phyloP scores from a whole-genome alignment of 2,329 filamentous ascomycete species.

The Penicillium rolfsii region DNA sequence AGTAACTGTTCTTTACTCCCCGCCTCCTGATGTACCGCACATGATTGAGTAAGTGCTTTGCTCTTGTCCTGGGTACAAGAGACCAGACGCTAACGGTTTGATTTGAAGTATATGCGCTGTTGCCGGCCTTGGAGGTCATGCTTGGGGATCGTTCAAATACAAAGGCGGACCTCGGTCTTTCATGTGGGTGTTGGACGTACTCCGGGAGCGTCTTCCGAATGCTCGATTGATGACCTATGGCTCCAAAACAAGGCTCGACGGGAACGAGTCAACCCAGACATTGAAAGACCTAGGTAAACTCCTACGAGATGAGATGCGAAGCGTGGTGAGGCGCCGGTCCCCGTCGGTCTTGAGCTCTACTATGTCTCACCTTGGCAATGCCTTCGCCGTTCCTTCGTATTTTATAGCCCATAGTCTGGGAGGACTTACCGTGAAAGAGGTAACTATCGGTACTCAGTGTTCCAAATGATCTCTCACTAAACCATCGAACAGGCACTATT shows the following conservation, averaged over 20 bases:
- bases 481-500: not conserved
- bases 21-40: not conserved
- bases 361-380: not conserved
- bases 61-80: not conserved
- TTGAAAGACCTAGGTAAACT: slow-evolving; percentile 5
- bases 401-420: slow-evolving; percentile 10
- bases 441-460: not conserved
- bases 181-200: slow-evolving; percentile 7
- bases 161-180: slow-evolving; percentile 5
- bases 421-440: slow-evolving; percentile 8
- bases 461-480: not conserved
- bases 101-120: slow-evolving; percentile 1
- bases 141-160: slow-evolving; percentile 9
- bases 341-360: not conserved
- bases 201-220: not conserved
- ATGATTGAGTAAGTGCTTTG: not conserved
- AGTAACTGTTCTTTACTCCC: slow-evolving; percentile 1
- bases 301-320: slow-evolving; percentile 4
- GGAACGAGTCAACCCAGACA: slow-evolving; percentile 7
- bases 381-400: slow-evolving; percentile 1
- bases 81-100: not conserved
- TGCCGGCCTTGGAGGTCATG: slow-evolving; percentile 5
- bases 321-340: not conserved
- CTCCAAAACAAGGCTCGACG: slow-evolving; percentile 5
- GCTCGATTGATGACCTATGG: slow-evolving; percentile 8